Percentiles rank a stretch among this genome's conserved stretches.
phyloP scores from a whole-genome alignment of 2,329 filamentous ascomycete species.

The Zasmidium cellare region DNA sequence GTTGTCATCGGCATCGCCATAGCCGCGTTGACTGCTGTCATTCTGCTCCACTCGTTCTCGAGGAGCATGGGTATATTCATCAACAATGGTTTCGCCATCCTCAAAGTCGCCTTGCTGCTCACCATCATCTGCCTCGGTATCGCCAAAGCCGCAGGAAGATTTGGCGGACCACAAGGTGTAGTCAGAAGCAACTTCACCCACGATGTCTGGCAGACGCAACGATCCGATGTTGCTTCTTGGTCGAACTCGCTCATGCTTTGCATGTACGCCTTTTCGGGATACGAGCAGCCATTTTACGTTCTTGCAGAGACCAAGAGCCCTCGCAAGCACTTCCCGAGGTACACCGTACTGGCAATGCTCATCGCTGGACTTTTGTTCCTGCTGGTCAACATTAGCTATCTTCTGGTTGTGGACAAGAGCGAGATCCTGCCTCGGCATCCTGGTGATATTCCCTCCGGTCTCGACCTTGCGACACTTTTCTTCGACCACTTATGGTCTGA shows the following conservation, averaged over 20 bases:
- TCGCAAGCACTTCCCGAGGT: conserved; percentile 36
- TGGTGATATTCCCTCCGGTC: conserved; percentile 4
- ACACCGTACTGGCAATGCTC: conserved; percentile 37
- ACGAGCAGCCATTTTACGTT: conserved; percentile 49
- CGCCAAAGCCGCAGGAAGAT: conserved; percentile 24
- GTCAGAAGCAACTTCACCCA: conserved; percentile 29
- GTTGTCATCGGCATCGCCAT: conserved; percentile 51
- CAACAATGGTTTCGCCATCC: conserved; percentile 53
- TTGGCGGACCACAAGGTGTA: conserved; percentile 19
- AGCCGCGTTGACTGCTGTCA: conserved; percentile 44
- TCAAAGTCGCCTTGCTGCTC: conserved; percentile 52
- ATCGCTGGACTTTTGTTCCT: conserved; percentile 27
- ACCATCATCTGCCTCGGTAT: conserved; percentile 46
- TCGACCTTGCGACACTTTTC: conserved; percentile 32
- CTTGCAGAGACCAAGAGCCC: conserved; percentile 44
- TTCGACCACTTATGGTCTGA: conserved; percentile 27
- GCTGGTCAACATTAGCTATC: conserved; percentile 28
- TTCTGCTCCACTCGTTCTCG: conserved; percentile 51
- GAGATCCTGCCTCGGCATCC: conserved; percentile 8
- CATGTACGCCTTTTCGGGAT: conserved; percentile 44
- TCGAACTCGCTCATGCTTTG: conserved; percentile 46
- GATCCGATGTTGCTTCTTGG: conserved; percentile 32
- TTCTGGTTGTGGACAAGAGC: conserved; percentile 34
- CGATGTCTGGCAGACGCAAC: conserved; percentile 26
- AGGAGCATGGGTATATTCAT: conserved; percentile 52